These are phyloP conservation scores for Alternaria incomplexa DNA, from an alignment of 2,329 filamentous ascomycete genomes.

Conservation along the genomic window DNA sequence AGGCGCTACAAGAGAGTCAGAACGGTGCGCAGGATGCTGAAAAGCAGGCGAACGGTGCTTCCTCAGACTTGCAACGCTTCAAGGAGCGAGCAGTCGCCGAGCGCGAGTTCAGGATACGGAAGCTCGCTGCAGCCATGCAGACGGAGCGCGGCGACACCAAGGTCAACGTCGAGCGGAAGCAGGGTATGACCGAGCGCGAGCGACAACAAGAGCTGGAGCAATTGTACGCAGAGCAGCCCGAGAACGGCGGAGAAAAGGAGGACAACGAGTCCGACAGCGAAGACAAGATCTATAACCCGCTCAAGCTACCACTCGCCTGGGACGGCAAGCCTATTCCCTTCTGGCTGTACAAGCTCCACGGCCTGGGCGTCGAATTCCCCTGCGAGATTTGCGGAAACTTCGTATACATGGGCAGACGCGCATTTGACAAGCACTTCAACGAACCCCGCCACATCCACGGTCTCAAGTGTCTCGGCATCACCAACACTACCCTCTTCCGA, in stretches of 20 bases:
- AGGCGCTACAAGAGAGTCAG: conserved; percentile 69
- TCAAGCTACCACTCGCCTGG: conserved; percentile 96
- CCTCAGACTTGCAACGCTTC: conserved; percentile 50
- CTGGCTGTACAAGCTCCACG: conserved; percentile 97
- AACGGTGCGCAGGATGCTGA: conserved; percentile 21
- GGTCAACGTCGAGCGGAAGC: conserved; percentile 93
- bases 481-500: conserved; percentile 85
- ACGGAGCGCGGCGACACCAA: conserved; percentile 87
- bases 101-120: conserved; percentile 82
- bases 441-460: conserved; percentile 93
- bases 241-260: conserved; percentile 62
- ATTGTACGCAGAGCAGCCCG: conserved; percentile 69
- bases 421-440: conserved; percentile 98
- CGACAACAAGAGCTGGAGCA: conserved; percentile 93
- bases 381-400: conserved; percentile 98
- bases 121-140: conserved; percentile 80
- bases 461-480: conserved; percentile 91
- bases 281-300: conserved; percentile 93
- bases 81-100: conserved; percentile 93
- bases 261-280: conserved; percentile 73
- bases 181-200: conserved; percentile 97
- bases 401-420: conserved; percentile 96
- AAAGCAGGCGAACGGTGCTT: conserved; percentile 24
- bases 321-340: conserved; percentile 99
- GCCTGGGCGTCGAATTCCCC: conserved; percentile 89